Evolutionary conservation across 192 early-diverging fungal species (phyloP), one percentile per base, ranked within the genome.

Genomic region (Linnemannia schmuckeri): DNA sequence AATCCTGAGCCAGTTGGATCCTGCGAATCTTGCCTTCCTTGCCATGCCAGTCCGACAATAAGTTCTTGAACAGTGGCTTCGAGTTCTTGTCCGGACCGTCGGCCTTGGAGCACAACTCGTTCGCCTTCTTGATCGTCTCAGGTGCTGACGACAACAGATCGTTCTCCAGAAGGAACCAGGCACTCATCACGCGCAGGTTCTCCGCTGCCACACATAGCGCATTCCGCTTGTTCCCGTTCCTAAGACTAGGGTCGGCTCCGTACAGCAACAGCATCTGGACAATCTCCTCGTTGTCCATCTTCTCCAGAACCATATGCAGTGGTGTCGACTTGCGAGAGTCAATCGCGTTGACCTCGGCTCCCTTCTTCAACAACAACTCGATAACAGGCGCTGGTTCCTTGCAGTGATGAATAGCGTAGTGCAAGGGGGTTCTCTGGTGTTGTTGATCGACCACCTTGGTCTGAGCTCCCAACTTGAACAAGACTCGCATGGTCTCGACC

Each of bases 101-200:
- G 0, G 85, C 85, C 46, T 81, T 87, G 27, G 79, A 87, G 70
- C 88, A 88, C 1, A 84, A 55, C 52, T 84, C 82, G 33, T 75
- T 80, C 18, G 88, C 88, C 54, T 81, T 81, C 76, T 88, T 84
- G 88, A 88, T 80, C 40, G 82, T 84, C 8, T 84, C 82, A 2
- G 88, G 88, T 6, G 79, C 47, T 18, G 88, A 88, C n/a, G 78
- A 80, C 80, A 84, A 42, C 52, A 88, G 37, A 46, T 88, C 88
- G 75, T 88, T 83, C 75, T 88, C 88, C 55, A 88, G 44, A 72
- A 88, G 55, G 76, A 84, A 88, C 82, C 82, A 84, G 20, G 88
- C 88, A 44, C 85, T 87, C 85, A 87, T 87, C 71, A 87, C 85
- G 7, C 85, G 38, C 38, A 87, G 70, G n/a, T 87, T 81, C 35